Base-by-base conservation (phyloP, 345 rosid genomes). In the Eucalyptus curtisii region DNA sequence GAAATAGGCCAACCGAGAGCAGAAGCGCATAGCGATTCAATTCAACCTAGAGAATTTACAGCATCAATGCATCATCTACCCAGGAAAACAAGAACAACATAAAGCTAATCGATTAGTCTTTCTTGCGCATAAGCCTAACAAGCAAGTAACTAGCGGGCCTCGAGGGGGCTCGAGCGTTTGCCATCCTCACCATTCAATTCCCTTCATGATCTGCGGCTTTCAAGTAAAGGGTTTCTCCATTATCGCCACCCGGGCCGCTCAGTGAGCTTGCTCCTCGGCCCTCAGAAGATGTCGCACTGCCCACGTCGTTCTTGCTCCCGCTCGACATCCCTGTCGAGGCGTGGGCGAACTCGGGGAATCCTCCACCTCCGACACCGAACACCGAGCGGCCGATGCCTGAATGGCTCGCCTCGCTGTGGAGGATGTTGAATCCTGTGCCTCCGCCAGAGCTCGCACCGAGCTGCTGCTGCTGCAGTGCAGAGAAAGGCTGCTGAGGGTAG, bases 171-270 rank as follows among this genome's bases (percentile, higher is more conserved):
- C 47, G 47, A 76, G 5, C 84, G 84, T 40, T 76, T 3, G 30
- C 47, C 81, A 71, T 40, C 87, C 93, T 94, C 87, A 22, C 95
- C 84, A 96, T 30, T 86, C 85, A 96, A 88, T 98, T 97, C 88
- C 97, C 98, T 14, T 96, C 99, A 86, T 95, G 84, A 76, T 76
- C 97, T 5, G 93, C 85, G 11, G 96, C 92, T 92, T 95, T 98
- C 94, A 98, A 92, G 96, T 98, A 98, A 50, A 94, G 95, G 30
- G 95, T 95, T 92, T 97, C 99, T 49, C 98, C 99, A 22, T 97
- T 99, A 85, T 96, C 88, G 25, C 47, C 84, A 45, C 94, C 93
- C 50, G 90, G 92, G 82, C 87, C 93, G 20, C 88, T 87, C 48
- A 94, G 96, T 2, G 98, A 95, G 93, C 96, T 94, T 37, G 96